phyloP scores from a whole-genome alignment of 257 asterid genomes.

The Leptodermis oblonga region DNA sequence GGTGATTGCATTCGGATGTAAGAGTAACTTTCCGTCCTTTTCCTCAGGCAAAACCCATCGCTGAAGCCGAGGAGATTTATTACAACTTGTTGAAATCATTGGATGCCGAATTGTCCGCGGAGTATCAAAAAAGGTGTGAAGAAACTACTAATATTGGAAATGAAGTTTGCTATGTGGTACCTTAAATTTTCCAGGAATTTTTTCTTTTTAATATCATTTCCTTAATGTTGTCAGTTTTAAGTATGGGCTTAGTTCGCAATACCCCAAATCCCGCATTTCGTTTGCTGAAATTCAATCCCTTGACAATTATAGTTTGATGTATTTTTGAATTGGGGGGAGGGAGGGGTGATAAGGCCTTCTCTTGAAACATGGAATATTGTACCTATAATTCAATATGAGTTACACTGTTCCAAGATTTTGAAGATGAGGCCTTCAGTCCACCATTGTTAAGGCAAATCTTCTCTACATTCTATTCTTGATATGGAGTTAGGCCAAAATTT shows the following conservation, averaged over 20 bases:
- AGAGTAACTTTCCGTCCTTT: background rate
- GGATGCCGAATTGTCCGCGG: constrained; percentile 47
- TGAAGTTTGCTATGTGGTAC: too few relatives aligned
- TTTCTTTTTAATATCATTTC: too few relatives aligned
- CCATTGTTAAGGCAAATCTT: constrained; percentile 14
- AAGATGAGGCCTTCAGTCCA: too few relatives aligned
- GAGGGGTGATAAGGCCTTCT: constrained; percentile 80
- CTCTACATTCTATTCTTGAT: too few relatives aligned
- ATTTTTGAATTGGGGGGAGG: constrained; percentile 1
- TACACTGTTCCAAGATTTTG: constrained; percentile 36
- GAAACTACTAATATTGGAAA: constrained; percentile 62
- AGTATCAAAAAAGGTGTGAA: constrained; percentile 74
- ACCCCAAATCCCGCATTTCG: background rate
- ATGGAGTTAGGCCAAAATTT: too few relatives aligned
- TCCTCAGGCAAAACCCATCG: constrained; percentile 58
- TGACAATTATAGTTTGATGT: background rate
- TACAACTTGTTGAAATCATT: constrained; percentile 43
- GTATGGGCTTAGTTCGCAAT: too few relatives aligned
- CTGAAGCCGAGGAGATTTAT: constrained; percentile 78
- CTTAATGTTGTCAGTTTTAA: too few relatives aligned
- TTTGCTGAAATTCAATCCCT: background rate
- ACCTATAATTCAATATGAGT: constrained; percentile 61
- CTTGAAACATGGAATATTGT: constrained; percentile 92
- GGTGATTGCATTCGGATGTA: background rate
- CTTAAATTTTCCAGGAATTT: background rate